Evolutionary conservation across 23 red algal species (phyloP).

Genomic region (Agarophyton chilense): DNA sequence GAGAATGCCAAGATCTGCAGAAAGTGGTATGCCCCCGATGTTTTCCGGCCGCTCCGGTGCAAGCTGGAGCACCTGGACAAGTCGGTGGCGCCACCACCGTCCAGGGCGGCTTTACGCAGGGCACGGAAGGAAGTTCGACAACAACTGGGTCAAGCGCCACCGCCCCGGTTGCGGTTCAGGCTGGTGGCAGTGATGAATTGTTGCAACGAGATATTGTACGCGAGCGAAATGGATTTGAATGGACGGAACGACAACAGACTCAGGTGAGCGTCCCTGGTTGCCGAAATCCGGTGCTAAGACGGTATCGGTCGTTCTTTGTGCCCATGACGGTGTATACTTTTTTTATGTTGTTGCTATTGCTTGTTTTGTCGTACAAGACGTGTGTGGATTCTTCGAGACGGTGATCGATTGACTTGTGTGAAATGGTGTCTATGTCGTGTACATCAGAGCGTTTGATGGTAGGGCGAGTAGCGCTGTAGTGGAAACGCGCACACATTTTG

Average conservation of each 20-base stretch:
- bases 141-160: neutral
- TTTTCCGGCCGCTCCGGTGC: conserved; percentile 1
- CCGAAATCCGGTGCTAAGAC: conserved; percentile 15
- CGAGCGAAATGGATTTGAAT: neutral
- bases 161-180: neutral
- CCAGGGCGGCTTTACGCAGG: neutral
- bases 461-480: conserved; percentile 25
- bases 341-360: conserved; percentile 40
- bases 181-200: neutral
- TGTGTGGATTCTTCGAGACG: conserved; percentile 29
- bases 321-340: conserved; percentile 46
- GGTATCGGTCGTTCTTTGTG: conserved; percentile 42
- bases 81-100: neutral
- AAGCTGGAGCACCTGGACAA: neutral
- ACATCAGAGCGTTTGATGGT: neutral
- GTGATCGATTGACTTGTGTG: conserved; percentile 3
- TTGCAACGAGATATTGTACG: neutral
- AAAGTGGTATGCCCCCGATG: conserved; percentile 22
- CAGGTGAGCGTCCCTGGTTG: conserved; percentile 11
- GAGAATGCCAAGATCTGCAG: neutral
- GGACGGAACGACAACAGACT: conserved; percentile 6
- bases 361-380: conserved; percentile 40
- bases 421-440: neutral
- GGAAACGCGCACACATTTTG: neutral
- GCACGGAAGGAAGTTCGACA: neutral